These are phyloP conservation scores for Vitis rotundifolia DNA, from an alignment of 164 flowering plant species.

Conservation along the genomic window DNA sequence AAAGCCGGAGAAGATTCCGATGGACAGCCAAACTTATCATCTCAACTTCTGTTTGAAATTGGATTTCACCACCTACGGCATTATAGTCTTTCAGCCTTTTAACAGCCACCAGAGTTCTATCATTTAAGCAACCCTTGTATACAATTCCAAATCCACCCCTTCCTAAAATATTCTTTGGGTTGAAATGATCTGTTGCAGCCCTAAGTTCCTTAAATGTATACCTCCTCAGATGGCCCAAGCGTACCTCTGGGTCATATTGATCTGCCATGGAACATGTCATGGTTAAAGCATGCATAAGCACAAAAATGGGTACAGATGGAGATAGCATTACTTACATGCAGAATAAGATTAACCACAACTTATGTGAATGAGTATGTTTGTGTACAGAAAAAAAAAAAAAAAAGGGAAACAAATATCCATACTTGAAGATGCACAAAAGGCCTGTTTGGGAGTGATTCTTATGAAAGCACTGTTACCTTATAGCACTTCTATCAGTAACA, in stretches of 20 bases:
- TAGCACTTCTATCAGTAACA: too few relatives aligned
- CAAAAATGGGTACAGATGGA: too few relatives aligned
- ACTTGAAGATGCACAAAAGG: too few relatives aligned
- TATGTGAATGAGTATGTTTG: too few relatives aligned
- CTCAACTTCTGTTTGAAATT: conserved; percentile 89
- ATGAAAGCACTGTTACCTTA: too few relatives aligned
- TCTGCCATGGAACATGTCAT: conserved; percentile 37
- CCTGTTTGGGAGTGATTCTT: too few relatives aligned
- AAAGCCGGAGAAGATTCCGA: conserved; percentile 77
- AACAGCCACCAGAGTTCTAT: conserved; percentile 72
- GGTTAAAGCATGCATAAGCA: neutral
- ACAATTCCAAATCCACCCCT: conserved; percentile 86
- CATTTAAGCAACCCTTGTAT: conserved; percentile 71
- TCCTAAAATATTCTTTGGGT: conserved; percentile 68
- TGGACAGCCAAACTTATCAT: conserved; percentile 84
- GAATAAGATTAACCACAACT: too few relatives aligned
- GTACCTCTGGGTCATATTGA: conserved; percentile 74
- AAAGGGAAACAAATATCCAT: too few relatives aligned
- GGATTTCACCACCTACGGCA: conserved; percentile 72
- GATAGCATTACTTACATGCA: too few relatives aligned
- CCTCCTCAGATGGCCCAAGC: conserved; percentile 75
- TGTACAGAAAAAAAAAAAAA: too few relatives aligned
- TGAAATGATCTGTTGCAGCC: conserved; percentile 75
- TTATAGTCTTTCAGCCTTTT: conserved; percentile 79
- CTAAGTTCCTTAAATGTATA: conserved; percentile 80